These are phyloP conservation scores for Neoboletus magnificus DNA, from an alignment of 768 basidiomycete species.

Conservation along the genomic window DNA sequence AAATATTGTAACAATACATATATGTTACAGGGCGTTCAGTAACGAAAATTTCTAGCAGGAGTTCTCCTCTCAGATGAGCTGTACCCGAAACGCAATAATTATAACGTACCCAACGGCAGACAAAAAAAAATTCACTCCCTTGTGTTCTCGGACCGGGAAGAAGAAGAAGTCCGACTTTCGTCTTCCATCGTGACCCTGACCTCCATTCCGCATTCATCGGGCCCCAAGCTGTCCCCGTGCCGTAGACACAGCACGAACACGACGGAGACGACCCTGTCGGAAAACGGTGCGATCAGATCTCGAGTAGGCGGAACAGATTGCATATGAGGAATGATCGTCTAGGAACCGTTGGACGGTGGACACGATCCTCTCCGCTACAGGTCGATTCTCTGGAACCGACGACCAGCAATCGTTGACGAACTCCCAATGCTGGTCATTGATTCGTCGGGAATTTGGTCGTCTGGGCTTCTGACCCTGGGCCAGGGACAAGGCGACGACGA, in stretches of 20 bases:
- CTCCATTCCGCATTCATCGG: not conserved
- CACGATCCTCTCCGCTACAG: not conserved
- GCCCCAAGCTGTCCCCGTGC: no score
- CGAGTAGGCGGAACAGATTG: no score
- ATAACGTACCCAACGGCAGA: no score
- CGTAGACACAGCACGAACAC: not conserved
- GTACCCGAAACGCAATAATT: not conserved
- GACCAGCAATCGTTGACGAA: constrained; percentile 7
- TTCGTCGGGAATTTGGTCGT: not conserved
- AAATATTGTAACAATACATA: no score
- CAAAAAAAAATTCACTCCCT: not conserved
- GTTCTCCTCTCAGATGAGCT: no score
- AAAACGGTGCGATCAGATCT: no score
- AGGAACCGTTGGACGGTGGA: not conserved
- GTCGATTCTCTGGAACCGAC: not conserved
- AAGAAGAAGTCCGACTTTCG: not conserved
- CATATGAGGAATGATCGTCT: not conserved
- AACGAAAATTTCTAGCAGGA: no score
- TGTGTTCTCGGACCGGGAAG: not conserved
- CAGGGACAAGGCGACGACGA: not conserved
- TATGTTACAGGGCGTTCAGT: no score
- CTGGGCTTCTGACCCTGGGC: not conserved
- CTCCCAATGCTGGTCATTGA: not conserved
- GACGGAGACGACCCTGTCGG: not conserved
- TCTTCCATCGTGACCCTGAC: not conserved